Base-by-base conservation (phyloP, 768 basidiomycete species). In the Xerocomus potaroensis region DNA sequence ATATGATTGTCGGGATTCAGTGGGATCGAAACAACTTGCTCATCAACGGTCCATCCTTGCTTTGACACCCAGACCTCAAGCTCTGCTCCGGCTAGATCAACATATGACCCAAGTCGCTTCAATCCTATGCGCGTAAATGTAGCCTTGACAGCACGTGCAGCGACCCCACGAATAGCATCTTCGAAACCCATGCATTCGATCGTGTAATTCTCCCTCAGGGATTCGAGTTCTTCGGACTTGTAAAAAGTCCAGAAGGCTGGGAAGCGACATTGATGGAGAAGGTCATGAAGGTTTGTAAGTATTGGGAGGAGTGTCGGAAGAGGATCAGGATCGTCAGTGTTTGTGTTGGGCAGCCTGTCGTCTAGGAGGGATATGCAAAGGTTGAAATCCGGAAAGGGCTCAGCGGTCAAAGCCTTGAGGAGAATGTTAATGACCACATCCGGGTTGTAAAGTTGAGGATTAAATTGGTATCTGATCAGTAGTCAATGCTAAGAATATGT, bases 341-440 rank as follows among this genome's bases (percentile, higher is more conserved):
- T 75, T 34, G 74, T 48, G 48, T 67, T 79, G 41, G 68, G 60
- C 15, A 76, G 65, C 38, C 83, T 79, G 55, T 92, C 91, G 49
- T 91, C 88, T 31, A 94, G 74, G n/a, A 99, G 78, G 39, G 94
- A 89, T 56, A 95, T 80, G 59, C 89, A 94, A 53, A 98, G 87
- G 59, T 89, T 87, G 72, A 95, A 99, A 64, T 99, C 95, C 47
- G 94, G 89, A 36, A 85, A 77, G 27, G 92, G 91, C 40, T 84
- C 76, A 2, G 89, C 81, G 32, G 89, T 84, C 47, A 96, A 77
- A 22, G 92, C 78, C 73, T 94, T 94, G 65, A 94, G 78, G 62
- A 99, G 87, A 67, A 97, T 89, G 72, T 96, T 91, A 66, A 94
- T 77, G 56, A 93, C 87, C 18, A 94, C 88, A 62, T 95, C 91